Conservation (phyloP, 1,139 yeast genomes). For the Kodamaea fungicola region DNA sequence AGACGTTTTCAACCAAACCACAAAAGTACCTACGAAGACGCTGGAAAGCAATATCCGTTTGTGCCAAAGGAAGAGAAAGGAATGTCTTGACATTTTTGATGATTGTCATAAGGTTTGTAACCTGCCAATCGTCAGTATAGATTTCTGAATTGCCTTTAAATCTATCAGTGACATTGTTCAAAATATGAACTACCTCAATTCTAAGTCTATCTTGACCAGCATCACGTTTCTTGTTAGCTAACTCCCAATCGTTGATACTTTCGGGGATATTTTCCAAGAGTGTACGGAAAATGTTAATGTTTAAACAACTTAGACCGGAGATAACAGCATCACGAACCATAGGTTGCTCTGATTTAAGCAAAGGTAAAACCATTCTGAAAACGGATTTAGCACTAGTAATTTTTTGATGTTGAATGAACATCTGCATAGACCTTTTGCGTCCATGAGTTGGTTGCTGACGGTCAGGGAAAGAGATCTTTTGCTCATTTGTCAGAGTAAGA, state of each 20-base stretch:
- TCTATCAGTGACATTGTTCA: constrained; percentile 65
- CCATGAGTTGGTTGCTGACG: constrained; percentile 49
- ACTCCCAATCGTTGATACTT: constrained; percentile 58
- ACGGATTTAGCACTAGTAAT: constrained; percentile 91
- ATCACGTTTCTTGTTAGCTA: constrained; percentile 32
- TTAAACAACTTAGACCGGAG: constrained; percentile 82
- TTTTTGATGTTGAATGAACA: constrained; percentile 83
- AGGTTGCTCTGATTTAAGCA: constrained; percentile 67
- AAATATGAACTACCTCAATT: constrained; percentile 74
- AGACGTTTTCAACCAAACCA: constrained; percentile 69
- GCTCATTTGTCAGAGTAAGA: constrained; percentile 84
- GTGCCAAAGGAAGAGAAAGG: constrained; percentile 56
- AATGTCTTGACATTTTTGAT: constrained; percentile 65
- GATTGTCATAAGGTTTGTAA: constrained; percentile 60
- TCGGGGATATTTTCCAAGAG: constrained; percentile 76
- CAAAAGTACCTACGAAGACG: constrained; percentile 77
- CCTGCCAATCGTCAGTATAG: constrained; percentile 65
- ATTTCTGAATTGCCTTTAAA: constrained; percentile 53
- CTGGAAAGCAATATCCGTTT: constrained; percentile 69
- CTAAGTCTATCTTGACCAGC: constrained; percentile 50
- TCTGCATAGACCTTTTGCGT: constrained; percentile 70
- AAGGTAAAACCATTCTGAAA: constrained; percentile 82
- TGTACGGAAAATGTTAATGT: constrained; percentile 82
- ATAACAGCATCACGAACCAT: constrained; percentile 82
- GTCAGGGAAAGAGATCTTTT: constrained; percentile 62